phyloP scores from a whole-genome alignment of 768 basidiomycete genomes.

The Russula earlei region DNA sequence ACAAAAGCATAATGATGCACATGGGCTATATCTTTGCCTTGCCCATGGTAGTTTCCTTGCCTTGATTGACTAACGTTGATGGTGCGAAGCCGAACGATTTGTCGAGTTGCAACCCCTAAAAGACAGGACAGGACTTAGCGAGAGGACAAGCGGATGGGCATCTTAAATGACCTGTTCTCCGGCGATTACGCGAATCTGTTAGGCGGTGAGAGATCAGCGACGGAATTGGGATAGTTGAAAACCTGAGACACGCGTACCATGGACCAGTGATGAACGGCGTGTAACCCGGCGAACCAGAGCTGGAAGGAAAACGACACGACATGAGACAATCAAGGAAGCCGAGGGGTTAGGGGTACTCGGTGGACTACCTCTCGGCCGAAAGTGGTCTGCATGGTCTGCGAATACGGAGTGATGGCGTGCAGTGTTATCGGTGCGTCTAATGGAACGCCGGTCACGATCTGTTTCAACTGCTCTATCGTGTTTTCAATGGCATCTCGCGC shows the following conservation, averaged over 20 bases:
- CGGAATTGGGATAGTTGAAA: not conserved
- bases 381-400: conserved; percentile 67
- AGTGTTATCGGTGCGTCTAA: conserved; percentile 56
- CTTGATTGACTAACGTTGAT: conserved; percentile 71
- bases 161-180: conserved; percentile 59
- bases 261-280: conserved; percentile 88
- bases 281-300: conserved; percentile 82
- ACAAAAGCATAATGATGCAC: not conserved
- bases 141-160: not conserved
- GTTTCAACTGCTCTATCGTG: conserved; percentile 47
- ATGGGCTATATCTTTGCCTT: conserved; percentile 48
- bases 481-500: conserved; percentile 50
- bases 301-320: conserved; percentile 23
- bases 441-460: conserved; percentile 38
- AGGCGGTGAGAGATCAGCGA: conserved; percentile 4
- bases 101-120: conserved; percentile 54
- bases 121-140: not conserved
- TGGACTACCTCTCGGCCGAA: conserved; percentile 66
- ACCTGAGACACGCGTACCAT: conserved; percentile 44
- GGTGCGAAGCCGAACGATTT: conserved; percentile 83
- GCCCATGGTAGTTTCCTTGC: conserved; percentile 52
- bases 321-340: not conserved
- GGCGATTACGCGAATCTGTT: conserved; percentile 70
- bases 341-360: too few species aligned
- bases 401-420: conserved; percentile 72